Percentiles rank a stretch among this genome's conserved stretches.
Conservation (phyloP, 164 flowering plant species). For the Magnolia officinalis region DNA sequence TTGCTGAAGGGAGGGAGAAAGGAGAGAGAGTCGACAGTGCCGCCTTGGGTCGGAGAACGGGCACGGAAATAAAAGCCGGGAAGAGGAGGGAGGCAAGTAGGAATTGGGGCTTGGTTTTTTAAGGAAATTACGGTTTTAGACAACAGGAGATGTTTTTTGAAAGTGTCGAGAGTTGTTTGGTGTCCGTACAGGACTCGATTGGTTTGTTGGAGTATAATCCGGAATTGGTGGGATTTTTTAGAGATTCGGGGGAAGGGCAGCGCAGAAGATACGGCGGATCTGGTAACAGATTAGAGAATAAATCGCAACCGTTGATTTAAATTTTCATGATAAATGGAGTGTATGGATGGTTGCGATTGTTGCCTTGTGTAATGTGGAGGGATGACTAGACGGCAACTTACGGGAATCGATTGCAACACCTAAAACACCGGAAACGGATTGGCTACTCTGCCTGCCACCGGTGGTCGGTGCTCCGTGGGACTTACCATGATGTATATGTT, state of each 20-base stretch:
- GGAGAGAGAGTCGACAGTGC: neutral
- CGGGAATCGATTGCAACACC: no score
- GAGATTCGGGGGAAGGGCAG: neutral
- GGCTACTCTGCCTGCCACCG: no score
- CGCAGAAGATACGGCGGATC: no score
- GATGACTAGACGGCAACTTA: no score
- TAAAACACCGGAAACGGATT: no score
- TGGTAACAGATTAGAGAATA: no score
- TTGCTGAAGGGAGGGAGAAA: neutral
- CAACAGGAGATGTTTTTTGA: neutral
- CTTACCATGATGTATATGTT: no score
- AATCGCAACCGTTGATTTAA: no score
- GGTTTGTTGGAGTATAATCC: neutral
- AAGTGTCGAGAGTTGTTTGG: neutral
- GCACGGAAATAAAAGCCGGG: conserved; percentile 1
- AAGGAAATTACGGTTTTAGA: neutral
- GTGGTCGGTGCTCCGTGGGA: no score
- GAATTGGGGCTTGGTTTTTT: neutral
- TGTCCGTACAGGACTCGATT: neutral
- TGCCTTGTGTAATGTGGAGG: no score
- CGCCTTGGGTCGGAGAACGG: conserved; percentile 7
- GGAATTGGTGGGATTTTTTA: neutral
- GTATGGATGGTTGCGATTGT: no score
- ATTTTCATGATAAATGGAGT: no score
- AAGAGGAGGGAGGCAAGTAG: neutral